Evolutionary conservation across 768 basidiomycete genomes (phyloP).

Genomic region (Mycena galericulata): DNA sequence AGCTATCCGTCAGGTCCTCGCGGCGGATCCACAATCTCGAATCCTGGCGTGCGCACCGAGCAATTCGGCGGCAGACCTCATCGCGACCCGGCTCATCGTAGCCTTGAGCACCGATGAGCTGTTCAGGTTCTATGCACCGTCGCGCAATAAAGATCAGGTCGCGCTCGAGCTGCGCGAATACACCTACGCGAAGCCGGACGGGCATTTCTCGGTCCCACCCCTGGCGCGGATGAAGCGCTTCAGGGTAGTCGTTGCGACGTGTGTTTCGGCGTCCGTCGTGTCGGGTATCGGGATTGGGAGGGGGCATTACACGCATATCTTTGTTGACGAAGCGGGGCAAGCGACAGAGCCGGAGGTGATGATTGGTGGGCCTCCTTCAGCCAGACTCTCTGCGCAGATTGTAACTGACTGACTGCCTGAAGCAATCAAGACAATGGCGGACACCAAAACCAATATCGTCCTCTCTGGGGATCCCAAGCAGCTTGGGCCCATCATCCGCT

Average conservation of each 20-base stretch:
- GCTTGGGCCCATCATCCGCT: constrained; percentile 76
- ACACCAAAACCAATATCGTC: constrained; percentile 64
- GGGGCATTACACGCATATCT: constrained; percentile 76
- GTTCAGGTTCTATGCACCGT: constrained; percentile 69
- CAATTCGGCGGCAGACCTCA: constrained; percentile 75
- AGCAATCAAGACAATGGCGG: constrained; percentile 70
- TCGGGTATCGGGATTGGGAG: constrained; percentile 67
- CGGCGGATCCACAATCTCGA: constrained; percentile 51
- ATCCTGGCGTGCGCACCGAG: constrained; percentile 77
- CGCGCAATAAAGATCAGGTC: constrained; percentile 57
- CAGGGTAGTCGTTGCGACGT: constrained; percentile 72
- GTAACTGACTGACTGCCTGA: not conserved
- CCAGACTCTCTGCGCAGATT: not conserved
- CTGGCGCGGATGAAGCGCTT: constrained; percentile 54
- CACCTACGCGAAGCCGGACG: constrained; percentile 48
- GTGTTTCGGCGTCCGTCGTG: constrained; percentile 69
- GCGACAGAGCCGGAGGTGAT: constrained; percentile 78
- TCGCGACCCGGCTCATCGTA: constrained; percentile 60
- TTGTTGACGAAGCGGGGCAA: constrained; percentile 80
- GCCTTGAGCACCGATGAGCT: constrained; percentile 49
- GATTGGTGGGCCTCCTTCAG: constrained; percentile 42
- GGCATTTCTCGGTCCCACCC: constrained; percentile 55
- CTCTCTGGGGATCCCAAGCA: constrained; percentile 81
- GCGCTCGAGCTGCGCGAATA: constrained; percentile 56
- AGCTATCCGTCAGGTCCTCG: constrained; percentile 68